Percentiles rank a stretch among this genome's conserved stretches.
Conservation (phyloP, 352 stramenopile species). For the Lagenidium giganteum region DNA sequence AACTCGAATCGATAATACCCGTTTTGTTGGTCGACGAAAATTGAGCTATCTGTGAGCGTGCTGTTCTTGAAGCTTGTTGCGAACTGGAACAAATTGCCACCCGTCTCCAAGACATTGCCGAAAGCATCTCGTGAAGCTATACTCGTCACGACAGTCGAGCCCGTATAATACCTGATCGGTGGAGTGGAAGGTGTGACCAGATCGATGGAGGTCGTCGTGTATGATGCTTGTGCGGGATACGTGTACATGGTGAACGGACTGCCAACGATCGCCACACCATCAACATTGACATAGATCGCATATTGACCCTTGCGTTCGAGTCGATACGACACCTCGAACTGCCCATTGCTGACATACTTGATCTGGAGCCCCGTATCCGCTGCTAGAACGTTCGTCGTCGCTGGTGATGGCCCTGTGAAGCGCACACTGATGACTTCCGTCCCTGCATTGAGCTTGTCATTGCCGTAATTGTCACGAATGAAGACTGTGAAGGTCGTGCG, state of each 20-base stretch:
- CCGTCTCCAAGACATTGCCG: conserved; percentile 44
- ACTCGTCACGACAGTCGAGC: conserved; percentile 22
- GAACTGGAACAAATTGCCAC: conserved; percentile 42
- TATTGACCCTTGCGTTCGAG: conserved; percentile 38
- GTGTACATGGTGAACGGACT: conserved; percentile 61
- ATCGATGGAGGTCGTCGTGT: conserved; percentile 43
- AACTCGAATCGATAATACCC: conserved; percentile 13
- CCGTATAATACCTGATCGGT: conserved; percentile 28
- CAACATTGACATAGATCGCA: conserved; percentile 34
- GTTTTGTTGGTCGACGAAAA: conserved; percentile 37
- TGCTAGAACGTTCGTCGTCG: conserved; percentile 7
- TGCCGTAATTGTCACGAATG: conserved; percentile 53
- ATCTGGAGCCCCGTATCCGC: conserved; percentile 17
- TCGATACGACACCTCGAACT: conserved; percentile 38
- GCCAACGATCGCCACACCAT: conserved; percentile 27
- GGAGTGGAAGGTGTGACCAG: conserved; percentile 25
- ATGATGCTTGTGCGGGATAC: conserved; percentile 34
- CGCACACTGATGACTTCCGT: conserved; percentile 29
- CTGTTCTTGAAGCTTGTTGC: conserved; percentile 13
- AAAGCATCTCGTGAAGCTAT: conserved; percentile 42
- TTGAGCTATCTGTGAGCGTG: conserved; percentile 17
- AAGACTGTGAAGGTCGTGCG: conserved; percentile 39
- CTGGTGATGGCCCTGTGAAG: conserved; percentile 29
- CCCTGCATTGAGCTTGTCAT: conserved; percentile 55
- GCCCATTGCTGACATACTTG: conserved; percentile 26